phyloP scores from a whole-genome alignment of 2,329 filamentous ascomycete species.

The Proliferodiscus dingleyae region DNA sequence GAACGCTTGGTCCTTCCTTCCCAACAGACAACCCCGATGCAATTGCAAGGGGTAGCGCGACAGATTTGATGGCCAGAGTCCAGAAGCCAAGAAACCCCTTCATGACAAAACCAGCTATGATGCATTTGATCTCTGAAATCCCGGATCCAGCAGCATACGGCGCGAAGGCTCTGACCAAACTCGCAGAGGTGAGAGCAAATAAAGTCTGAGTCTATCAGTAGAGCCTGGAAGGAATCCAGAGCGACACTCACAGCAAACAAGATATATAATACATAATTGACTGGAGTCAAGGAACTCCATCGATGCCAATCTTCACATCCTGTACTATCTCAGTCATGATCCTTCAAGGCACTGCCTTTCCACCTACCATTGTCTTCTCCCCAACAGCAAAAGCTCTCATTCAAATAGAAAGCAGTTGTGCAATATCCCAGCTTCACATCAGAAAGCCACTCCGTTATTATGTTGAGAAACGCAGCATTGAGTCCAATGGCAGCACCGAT shows the following conservation, averaged over 20 bases:
- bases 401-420: conserved; percentile 91
- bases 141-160: conserved; percentile 95
- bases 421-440: conserved; percentile 97
- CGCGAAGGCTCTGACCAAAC: conserved; percentile 83
- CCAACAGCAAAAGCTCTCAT: conserved; percentile 98
- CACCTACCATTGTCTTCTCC: conserved; percentile 73
- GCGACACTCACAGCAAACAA: conserved; percentile 63
- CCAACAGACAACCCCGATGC: conserved; percentile 91
- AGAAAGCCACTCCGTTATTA: conserved; percentile 92
- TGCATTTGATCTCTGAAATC: conserved; percentile 98
- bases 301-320: conserved; percentile 83
- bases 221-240: neutral
- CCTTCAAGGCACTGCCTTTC: neutral
- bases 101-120: conserved; percentile 98
- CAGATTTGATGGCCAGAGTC: conserved; percentile 90
- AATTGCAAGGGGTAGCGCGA: conserved; percentile 86
- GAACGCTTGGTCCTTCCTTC: conserved; percentile 97
- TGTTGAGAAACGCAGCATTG: conserved; percentile 90
- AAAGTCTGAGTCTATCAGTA: conserved; percentile 47
- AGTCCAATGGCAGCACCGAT: conserved; percentile 86
- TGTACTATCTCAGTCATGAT: conserved; percentile 33
- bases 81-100: conserved; percentile 92
- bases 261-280: conserved; percentile 88
- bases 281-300: conserved; percentile 73
- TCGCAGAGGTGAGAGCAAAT: conserved; percentile 78